phyloP scores from a whole-genome alignment of 75 land plant genomes.

The Picea glauca region DNA sequence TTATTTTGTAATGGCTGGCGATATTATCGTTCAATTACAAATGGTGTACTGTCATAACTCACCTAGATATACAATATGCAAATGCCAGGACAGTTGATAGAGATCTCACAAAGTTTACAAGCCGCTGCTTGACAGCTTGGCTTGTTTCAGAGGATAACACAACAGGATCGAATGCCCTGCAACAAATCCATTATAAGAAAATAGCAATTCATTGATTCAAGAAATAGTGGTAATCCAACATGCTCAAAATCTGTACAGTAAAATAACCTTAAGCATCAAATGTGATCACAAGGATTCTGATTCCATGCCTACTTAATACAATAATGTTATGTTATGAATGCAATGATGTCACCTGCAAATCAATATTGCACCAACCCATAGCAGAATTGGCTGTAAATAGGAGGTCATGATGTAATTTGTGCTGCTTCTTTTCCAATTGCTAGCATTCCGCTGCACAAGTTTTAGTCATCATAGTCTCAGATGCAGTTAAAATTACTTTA shows the following conservation, averaged over 20 bases:
- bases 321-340: neutral
- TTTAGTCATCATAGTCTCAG: neutral
- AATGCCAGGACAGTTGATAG: too few species aligned
- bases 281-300: neutral
- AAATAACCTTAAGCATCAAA: neutral
- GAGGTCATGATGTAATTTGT: too few species aligned
- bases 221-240: neutral
- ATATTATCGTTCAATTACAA: slow-evolving; percentile 15
- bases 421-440: too few species aligned
- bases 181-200: slow-evolving; percentile 8
- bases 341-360: slow-evolving; percentile 64
- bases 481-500: neutral
- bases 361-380: too few species aligned
- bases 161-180: too few species aligned
- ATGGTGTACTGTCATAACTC: neutral
- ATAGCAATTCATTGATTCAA: neutral
- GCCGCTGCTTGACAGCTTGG: too few species aligned
- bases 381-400: too few species aligned
- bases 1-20: slow-evolving; percentile 2
- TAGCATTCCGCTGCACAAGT: slow-evolving; percentile 51
- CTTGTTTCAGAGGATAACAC: too few species aligned
- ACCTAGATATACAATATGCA: too few species aligned
- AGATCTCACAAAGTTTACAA: too few species aligned
- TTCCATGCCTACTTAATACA: neutral
- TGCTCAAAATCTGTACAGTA: neutral